Base-by-base conservation (phyloP, 805 yeast genomes). In the Metschnikowia colocasiae region DNA sequence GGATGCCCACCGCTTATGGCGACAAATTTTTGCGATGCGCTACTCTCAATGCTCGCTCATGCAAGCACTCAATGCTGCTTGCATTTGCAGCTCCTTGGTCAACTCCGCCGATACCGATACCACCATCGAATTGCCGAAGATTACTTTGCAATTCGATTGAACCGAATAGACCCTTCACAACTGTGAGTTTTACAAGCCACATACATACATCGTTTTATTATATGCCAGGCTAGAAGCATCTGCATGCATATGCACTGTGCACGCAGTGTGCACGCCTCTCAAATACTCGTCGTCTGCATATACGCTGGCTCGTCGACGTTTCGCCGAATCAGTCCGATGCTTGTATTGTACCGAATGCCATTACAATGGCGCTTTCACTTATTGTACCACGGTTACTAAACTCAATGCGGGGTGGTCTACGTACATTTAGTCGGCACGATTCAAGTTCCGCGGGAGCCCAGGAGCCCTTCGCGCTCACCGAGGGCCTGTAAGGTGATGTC, bases 21-120 rank as follows among this genome's bases (percentile, higher is more conserved):
- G 6, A n/a, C 16, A 10, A 39, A 39, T 13, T 27, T 39, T 39
- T 39, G 42, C 32, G 34, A 39, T 39, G 34, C 34, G 33, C 42
- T n/a, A 39, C 41, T 38, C 18, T 26, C 41, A 13, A 38, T 27
- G 41, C 19, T 26, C 41, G 41, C 32, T 12, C 41, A 26, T 26
- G 41, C 25, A 38, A 35, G 18, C 18, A 22, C 26, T 22, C 8
- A n/a, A 8, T 4, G 13, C 9, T 8, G 38, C 38, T 4, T 35
- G 26, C 38, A 35, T 26, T 12, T 8, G 19, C 5, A 5, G 15
- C 4, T 6, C 15, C 10, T 3, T 1, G 12, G 3, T 7, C 2
- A 15, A 16, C 20, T 10, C 35, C 6, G 4, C 23, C 23, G 6
- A 6, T 22, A n/a, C n/a, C n/a, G 23, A 22, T 22, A 22, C 23